phyloP scores from a whole-genome alignment of 2,329 filamentous ascomycete genomes.

The Fusarium sp. region DNA sequence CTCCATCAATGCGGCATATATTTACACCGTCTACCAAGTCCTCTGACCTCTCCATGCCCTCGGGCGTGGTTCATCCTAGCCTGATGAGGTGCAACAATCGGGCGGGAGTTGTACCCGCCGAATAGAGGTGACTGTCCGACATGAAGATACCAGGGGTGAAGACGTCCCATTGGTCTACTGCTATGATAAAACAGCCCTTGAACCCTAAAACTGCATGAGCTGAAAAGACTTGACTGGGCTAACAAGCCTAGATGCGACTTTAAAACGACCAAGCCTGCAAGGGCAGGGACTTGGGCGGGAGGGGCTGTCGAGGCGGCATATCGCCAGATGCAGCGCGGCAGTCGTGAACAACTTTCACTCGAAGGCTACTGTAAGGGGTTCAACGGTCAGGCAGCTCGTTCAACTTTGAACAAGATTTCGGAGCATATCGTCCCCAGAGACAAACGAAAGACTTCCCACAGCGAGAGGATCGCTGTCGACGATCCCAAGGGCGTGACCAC shows the following conservation, averaged over 20 bases:
- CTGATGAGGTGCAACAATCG: conserved; percentile 8
- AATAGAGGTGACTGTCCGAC: conserved; percentile 8
- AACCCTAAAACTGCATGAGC: conserved; percentile 28
- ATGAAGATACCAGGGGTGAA: conserved; percentile 25
- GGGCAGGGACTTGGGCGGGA: neutral
- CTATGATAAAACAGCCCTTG: conserved; percentile 4
- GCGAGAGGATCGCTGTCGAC: neutral
- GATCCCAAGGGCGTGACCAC: neutral
- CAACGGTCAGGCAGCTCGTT: neutral
- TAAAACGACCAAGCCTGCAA: conserved; percentile 31
- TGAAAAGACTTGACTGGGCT: conserved; percentile 27
- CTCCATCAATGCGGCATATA: conserved; percentile 9
- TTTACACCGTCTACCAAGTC: conserved; percentile 2
- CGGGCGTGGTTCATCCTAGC: neutral
- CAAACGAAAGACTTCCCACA: neutral
- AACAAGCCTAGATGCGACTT: conserved; percentile 21
- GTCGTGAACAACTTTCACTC: neutral
- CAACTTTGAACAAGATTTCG: neutral
- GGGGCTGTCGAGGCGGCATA: neutral
- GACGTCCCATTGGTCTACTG: conserved; percentile 18
- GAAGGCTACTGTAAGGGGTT: neutral
- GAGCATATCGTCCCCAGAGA: neutral
- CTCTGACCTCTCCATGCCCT: neutral
- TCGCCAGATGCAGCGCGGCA: neutral
- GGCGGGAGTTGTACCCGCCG: conserved; percentile 4